A percentile compares a stretch with the other conserved stretches of the same genome.
Evolutionary conservation across 2,329 filamentous ascomycete species (phyloP).

Genomic region (Rhexocercosporidium sp.): DNA sequence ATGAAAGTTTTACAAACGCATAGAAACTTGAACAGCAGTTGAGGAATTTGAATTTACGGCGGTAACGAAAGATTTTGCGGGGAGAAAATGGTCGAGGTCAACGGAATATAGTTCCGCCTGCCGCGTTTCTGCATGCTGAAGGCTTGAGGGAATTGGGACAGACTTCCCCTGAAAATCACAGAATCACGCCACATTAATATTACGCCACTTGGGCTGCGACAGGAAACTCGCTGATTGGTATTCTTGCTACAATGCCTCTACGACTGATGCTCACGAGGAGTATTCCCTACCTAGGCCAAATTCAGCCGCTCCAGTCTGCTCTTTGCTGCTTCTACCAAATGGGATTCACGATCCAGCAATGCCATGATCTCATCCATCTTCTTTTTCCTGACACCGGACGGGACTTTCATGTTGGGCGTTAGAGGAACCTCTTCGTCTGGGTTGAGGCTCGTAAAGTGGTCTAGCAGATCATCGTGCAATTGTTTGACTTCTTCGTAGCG

Average conservation of each 20-base stretch:
- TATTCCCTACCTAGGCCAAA: constrained; percentile 21
- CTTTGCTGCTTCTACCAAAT: constrained; percentile 70
- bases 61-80: not conserved
- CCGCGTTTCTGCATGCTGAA: not conserved
- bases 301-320: constrained; percentile 63
- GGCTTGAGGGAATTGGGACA: not conserved
- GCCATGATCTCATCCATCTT: constrained; percentile 68
- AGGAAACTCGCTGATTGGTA: not conserved
- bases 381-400: constrained; percentile 63
- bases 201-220: constrained; percentile 1
- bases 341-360: constrained; percentile 69
- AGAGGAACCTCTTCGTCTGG: constrained; percentile 26
- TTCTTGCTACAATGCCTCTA: not conserved
- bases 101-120: not conserved
- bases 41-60: not conserved
- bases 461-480: constrained; percentile 47
- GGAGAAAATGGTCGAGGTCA: too few species aligned
- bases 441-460: constrained; percentile 38
- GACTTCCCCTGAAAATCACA: not conserved
- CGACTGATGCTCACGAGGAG: too few species aligned
- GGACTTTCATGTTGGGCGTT: constrained; percentile 48
- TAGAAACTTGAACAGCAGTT: not conserved
- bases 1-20: not conserved
- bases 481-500: constrained; percentile 58
- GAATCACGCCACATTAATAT: not conserved